Base-by-base conservation (phyloP, 1,284 basidiomycete species). In the Austroboletus novae-zelandiae region DNA sequence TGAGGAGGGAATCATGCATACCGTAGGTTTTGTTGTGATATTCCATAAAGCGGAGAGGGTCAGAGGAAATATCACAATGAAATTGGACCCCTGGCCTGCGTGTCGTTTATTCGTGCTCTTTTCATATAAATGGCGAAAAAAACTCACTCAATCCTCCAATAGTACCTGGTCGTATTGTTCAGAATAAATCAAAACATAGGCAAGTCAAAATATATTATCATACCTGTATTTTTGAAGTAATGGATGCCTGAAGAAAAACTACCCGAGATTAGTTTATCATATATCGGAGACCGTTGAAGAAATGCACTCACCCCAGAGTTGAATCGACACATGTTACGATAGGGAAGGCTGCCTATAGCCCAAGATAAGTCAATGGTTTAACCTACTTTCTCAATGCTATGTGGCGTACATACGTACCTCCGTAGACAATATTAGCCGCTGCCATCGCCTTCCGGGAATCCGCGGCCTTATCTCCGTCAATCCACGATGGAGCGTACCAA, bases 401-500 rank as follows among this genome's bases (percentile, higher is more conserved):
- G 36, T 23, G 20, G 5, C 20, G 20, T 23, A 58, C 62, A 49
- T 23, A 58, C 62, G 49, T 71, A 70, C 81, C 81, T n/a, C 81
- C 88, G 61, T 90, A 89, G 31, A 89, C 83, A 54, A 91, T 76
- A 20, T 81, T 72, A 59, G 84, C 74, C 52, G 70, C 66, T 50
- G 74, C 76, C 77, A 90, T 82, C 59, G 78, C 74, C 46, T 78
- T 74, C 52, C 89, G 75, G 9, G 78, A 76, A 30, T 73, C 74
- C 18, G 69, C 73, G 2, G 91, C 91, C 50, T 74, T 77, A 6
- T 80, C 71, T 62, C 91, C 85, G 56, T 91, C 86, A 48, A 91
- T 87, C 86, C 86, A 92, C 17, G 83, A 75, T 1, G 92, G 91
- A 61, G 91, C 84, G 53, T 76, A 72, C 92, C 92, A 94, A 55